Conservation (phyloP, 2,329 filamentous ascomycete species). For the Penicillium rolfsii region DNA sequence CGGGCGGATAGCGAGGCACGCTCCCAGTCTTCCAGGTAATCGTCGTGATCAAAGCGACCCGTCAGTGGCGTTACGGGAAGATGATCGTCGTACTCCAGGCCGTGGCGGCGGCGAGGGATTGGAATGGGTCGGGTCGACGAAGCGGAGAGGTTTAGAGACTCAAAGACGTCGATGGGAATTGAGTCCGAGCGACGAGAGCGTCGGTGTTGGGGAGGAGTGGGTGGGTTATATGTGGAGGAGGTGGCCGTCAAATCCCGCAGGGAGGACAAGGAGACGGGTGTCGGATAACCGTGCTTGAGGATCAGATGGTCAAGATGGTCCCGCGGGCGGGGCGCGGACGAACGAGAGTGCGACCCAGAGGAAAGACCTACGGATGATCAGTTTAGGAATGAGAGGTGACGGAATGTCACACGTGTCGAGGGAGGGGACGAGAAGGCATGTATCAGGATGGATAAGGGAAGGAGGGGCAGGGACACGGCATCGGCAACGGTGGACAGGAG, state of each 20-base stretch:
- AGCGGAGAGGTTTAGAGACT: slow-evolving; percentile 35
- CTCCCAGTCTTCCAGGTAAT: slow-evolving; percentile 40
- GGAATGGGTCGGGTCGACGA: slow-evolving; percentile 41
- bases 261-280: slow-evolving; percentile 44
- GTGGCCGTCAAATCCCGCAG: slow-evolving; percentile 44
- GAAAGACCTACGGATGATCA: slow-evolving; percentile 36
- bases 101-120: slow-evolving; percentile 36
- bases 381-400: slow-evolving; percentile 25
- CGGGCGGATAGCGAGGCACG: slow-evolving; percentile 28
- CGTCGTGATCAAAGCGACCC: slow-evolving; percentile 42
- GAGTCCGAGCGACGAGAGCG: slow-evolving; percentile 26
- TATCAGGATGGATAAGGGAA: slow-evolving; percentile 9
- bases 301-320: slow-evolving; percentile 44
- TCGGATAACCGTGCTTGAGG: slow-evolving; percentile 44
- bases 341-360: slow-evolving; percentile 25
- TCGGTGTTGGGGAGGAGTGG: slow-evolving; percentile 27
- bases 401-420: slow-evolving; percentile 39
- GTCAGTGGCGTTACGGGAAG: slow-evolving; percentile 45
- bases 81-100: slow-evolving; percentile 34
- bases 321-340: slow-evolving; percentile 31
- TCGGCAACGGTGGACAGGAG: background rate
- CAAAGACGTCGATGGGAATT: slow-evolving; percentile 30
- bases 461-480: background rate
- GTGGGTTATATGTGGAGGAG: slow-evolving; percentile 42
- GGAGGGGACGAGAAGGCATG: slow-evolving; percentile 11